Percentiles rank a stretch among this genome's conserved stretches.
Evolutionary conservation across 2,329 filamentous ascomycete genomes (phyloP).

Genomic region (Emergomyces africanus): DNA sequence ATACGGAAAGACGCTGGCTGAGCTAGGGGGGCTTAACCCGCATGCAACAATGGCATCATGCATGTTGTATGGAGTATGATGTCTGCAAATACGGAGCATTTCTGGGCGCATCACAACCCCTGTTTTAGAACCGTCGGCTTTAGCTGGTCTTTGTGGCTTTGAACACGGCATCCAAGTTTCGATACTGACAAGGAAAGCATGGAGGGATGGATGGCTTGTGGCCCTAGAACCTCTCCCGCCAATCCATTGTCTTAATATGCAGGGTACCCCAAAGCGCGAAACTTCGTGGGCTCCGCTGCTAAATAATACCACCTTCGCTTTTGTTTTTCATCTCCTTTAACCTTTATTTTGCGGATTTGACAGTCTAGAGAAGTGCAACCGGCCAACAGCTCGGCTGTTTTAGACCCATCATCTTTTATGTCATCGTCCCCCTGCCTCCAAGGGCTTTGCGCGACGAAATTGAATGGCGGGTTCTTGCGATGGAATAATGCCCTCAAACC

Average conservation of each 20-base stretch:
- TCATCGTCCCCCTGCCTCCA: background rate
- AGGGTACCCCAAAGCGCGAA: background rate
- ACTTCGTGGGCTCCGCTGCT: background rate
- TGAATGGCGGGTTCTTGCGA: background rate
- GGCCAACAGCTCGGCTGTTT: background rate
- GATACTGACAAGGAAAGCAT: background rate
- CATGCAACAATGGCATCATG: slow-evolving; percentile 2
- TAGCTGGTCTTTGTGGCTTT: background rate
- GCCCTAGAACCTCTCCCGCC: background rate
- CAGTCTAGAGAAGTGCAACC: background rate
- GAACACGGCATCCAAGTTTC: background rate
- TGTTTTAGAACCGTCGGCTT: background rate
- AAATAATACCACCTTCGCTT: background rate
- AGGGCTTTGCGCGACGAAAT: background rate
- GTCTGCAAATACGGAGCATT: slow-evolving; percentile 1
- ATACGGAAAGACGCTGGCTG: background rate
- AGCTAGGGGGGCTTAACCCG: background rate
- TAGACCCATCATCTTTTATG: background rate
- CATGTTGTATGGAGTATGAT: background rate
- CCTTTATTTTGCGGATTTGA: background rate
- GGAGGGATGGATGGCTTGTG: background rate
- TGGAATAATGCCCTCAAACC: background rate
- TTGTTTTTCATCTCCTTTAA: background rate
- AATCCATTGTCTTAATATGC: background rate
- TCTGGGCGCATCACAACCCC: slow-evolving; percentile 1